Conservation (phyloP, 2,329 filamentous ascomycete genomes). For the Aspergillus novofumigatus region DNA sequence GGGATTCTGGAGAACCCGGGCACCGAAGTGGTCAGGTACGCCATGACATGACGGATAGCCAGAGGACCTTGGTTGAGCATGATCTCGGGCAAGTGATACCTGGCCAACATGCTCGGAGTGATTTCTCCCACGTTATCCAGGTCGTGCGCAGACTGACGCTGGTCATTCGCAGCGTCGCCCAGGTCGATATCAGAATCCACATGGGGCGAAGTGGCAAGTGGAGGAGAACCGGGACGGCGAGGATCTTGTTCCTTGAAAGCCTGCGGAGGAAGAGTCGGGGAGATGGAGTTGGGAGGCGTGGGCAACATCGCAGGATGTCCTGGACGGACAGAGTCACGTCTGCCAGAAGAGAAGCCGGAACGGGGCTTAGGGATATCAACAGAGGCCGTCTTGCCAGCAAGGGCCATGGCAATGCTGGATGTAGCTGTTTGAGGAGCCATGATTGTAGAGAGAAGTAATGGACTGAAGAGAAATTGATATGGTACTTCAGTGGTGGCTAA, state of each 20-base stretch:
- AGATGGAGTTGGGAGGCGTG: conserved; percentile 94
- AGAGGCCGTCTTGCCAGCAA: conserved; percentile 48
- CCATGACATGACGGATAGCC: conserved; percentile 93
- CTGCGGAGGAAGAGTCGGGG: conserved; percentile 77
- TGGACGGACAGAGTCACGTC: conserved; percentile 29
- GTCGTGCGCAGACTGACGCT: conserved; percentile 45
- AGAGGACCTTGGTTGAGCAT: conserved; percentile 83
- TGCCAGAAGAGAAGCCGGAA: conserved; percentile 24
- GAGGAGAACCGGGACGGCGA: conserved; percentile 35
- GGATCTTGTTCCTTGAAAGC: conserved; percentile 64
- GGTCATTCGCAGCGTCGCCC: conserved; percentile 58
- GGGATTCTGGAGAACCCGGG: conserved; percentile 88
- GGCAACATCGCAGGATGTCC: conserved; percentile 55
- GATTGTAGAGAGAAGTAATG: conserved; percentile 20
- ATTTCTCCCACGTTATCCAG: conserved; percentile 76
- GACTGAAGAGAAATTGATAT: conserved; percentile 4
- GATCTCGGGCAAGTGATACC: conserved; percentile 85
- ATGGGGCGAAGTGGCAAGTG: conserved; percentile 44
- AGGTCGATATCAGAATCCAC: conserved; percentile 87
- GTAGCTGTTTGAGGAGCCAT: conserved; percentile 42
- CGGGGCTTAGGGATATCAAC: conserved; percentile 47
- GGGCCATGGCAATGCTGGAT: conserved; percentile 48
- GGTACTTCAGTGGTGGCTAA: conserved; percentile 15
- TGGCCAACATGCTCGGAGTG: conserved; percentile 78
- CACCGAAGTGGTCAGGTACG: conserved; percentile 86